A percentile compares a stretch with the other conserved stretches of the same genome.
These are phyloP conservation scores for Thielaviopsis ethacetica DNA, from an alignment of 2,329 filamentous ascomycete species.

Conservation along the genomic window DNA sequence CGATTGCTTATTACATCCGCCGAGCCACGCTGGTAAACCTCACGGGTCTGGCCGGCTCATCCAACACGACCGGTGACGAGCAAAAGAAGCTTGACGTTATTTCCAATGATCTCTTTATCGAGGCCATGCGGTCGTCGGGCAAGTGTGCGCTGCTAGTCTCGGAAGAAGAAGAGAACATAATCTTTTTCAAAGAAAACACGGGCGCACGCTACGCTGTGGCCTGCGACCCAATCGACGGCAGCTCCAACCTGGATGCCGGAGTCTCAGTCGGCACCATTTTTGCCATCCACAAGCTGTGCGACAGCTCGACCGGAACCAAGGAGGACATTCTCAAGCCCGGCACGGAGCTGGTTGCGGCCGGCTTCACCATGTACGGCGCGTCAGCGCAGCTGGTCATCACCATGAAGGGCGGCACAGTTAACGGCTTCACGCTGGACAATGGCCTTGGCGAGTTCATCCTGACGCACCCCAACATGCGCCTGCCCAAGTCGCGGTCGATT, in stretches of 20 bases:
- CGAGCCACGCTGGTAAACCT: conserved; percentile 90
- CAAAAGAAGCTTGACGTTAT: conserved; percentile 99
- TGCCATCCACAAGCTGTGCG: conserved; percentile 75
- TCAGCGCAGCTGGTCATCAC: conserved; percentile 93
- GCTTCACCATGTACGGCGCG: conserved; percentile 99
- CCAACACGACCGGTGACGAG: conserved; percentile 91
- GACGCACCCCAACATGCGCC: conserved; percentile 84
- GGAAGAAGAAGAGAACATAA: conserved; percentile 88
- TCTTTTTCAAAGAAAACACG: conserved; percentile 62
- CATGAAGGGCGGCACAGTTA: conserved; percentile 82
- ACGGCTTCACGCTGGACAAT: conserved; percentile 95
- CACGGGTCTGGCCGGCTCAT: conserved; percentile 82
- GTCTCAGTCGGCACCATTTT: conserved; percentile 98
- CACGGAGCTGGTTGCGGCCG: conserved; percentile 77
- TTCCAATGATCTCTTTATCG: conserved; percentile 93
- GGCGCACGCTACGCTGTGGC: conserved; percentile 85
- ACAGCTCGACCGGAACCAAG: conserved; percentile 54
- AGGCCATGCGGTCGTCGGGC: conserved; percentile 82
- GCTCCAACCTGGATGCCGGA: conserved; percentile 92
- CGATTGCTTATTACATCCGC: conserved; percentile 97
- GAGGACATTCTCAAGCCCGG: conserved; percentile 83
- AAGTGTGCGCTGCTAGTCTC: conserved; percentile 89
- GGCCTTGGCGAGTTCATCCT: conserved; percentile 97
- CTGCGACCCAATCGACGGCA: conserved; percentile 96
- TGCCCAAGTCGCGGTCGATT: conserved; percentile 66